Evolutionary conservation across 2,329 filamentous ascomycete genomes (phyloP).

Genomic region (Diplodia sapinea): DNA sequence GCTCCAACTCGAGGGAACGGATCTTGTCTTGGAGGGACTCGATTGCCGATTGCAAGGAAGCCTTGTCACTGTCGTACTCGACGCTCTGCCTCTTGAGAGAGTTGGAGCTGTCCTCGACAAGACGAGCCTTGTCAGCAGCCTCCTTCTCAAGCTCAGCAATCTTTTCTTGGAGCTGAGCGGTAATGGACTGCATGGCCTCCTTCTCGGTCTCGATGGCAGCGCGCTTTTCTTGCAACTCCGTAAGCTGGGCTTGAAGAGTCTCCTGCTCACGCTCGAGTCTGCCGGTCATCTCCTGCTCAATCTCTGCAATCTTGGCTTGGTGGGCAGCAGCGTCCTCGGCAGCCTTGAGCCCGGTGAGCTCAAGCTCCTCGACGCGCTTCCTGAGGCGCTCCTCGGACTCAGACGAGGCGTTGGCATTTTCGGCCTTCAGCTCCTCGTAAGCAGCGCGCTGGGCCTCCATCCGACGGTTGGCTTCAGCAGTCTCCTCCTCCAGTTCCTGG

Average conservation of each 20-base stretch:
- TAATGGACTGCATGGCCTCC: constrained; percentile 19
- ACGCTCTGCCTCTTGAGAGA: constrained; percentile 27
- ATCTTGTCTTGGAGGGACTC: constrained; percentile 29
- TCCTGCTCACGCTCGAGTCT: constrained; percentile 21
- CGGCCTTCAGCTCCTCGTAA: constrained; percentile 20
- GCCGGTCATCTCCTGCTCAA: constrained; percentile 23
- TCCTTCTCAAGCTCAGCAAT: constrained; percentile 21
- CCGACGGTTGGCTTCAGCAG: constrained; percentile 20
- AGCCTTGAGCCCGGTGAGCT: constrained; percentile 16
- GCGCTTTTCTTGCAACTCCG: constrained; percentile 16
- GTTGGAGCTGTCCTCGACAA: constrained; percentile 24
- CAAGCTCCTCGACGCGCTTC: constrained; percentile 27
- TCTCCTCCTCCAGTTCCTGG: constrained; percentile 24
- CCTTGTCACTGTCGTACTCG: constrained; percentile 28
- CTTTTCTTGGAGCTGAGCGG: constrained; percentile 19
- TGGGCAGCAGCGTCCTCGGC: constrained; percentile 20
- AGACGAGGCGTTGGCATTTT: constrained; percentile 4
- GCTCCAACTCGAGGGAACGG: constrained; percentile 21
- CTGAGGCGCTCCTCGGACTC: constrained; percentile 25
- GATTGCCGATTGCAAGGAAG: constrained; percentile 24
- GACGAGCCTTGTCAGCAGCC: constrained; percentile 25
- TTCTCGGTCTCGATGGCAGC: constrained; percentile 21
- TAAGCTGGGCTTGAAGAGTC: constrained; percentile 16
- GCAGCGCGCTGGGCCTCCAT: constrained; percentile 27
- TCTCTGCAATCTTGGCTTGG: constrained; percentile 16